phyloP scores from a whole-genome alignment of 1,284 basidiomycete species.

The Ganoderma boninense region DNA sequence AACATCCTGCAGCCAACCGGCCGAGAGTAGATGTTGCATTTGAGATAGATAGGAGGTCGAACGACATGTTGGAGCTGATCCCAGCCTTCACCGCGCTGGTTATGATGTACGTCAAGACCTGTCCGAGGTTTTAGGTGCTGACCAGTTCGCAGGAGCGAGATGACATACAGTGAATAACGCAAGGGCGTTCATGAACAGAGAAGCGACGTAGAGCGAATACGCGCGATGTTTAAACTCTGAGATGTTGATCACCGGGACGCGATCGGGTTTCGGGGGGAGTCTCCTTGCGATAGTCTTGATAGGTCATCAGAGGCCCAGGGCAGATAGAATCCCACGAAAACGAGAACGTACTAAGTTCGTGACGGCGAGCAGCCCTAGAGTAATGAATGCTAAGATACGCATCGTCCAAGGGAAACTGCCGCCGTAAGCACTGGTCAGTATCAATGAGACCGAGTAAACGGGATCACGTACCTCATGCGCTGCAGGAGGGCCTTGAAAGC shows the following conservation, averaged over 20 bases:
- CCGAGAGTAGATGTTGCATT: constrained; percentile 52
- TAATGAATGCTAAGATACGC: constrained; percentile 63
- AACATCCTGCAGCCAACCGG: constrained; percentile 47
- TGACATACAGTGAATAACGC: neutral
- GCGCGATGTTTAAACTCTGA: neutral
- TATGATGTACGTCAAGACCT: constrained; percentile 1
- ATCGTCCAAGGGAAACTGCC: constrained; percentile 55
- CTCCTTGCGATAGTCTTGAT: constrained; percentile 2
- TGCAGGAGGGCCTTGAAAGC: constrained; percentile 47
- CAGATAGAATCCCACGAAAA: neutral
- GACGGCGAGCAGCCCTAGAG: constrained; percentile 50
- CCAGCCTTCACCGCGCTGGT: constrained; percentile 35
- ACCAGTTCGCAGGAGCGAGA: neutral
- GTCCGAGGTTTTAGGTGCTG: neutral
- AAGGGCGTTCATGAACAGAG: neutral
- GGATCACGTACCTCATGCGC: constrained; percentile 39
- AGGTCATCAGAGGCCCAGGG: neutral
- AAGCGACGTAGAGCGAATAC: neutral
- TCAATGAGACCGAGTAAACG: neutral
- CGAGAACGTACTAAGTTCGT: constrained; percentile 48
- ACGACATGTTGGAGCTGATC: constrained; percentile 44
- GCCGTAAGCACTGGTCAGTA: neutral
- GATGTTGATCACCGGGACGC: neutral
- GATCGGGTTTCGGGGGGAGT: neutral
- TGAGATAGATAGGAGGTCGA: constrained; percentile 55